Evolutionary conservation across 768 basidiomycete genomes (phyloP).

Genomic region (Dioszegia hungarica): DNA sequence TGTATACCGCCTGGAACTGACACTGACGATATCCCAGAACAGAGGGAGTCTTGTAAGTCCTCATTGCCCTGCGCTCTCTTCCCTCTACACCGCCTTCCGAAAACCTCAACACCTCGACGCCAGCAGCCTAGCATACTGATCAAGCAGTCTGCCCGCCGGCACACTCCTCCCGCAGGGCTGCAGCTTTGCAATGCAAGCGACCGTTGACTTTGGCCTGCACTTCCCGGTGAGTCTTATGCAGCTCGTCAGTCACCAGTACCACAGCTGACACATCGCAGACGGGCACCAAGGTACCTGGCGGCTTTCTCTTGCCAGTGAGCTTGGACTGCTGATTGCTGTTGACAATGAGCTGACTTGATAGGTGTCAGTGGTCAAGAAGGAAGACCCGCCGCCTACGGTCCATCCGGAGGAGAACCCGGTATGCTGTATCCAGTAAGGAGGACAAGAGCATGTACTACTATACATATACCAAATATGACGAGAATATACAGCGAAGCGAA

Average conservation of each 20-base stretch:
- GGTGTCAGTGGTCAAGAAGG: constrained; percentile 37
- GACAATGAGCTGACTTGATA: not conserved
- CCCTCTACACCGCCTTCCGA: too few relatives aligned
- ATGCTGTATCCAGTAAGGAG: constrained; percentile 24
- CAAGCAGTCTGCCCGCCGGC: constrained; percentile 33
- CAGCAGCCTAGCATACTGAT: not conserved
- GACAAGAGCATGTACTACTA: not conserved
- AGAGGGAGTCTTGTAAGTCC: constrained; percentile 41
- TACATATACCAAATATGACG: not conserved
- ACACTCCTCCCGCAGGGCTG: constrained; percentile 39
- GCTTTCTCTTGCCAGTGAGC: constrained; percentile 34
- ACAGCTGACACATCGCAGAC: constrained; percentile 16
- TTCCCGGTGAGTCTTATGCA: constrained; percentile 36
- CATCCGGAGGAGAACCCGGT: constrained; percentile 14
- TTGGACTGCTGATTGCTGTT: not conserved
- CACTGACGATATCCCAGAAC: constrained; percentile 19
- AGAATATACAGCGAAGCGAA: not conserved
- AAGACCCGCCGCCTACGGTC: constrained; percentile 3
- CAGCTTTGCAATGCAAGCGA: constrained; percentile 44
- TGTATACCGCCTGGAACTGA: too few relatives aligned
- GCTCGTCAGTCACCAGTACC: not conserved
- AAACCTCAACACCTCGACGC: too few relatives aligned
- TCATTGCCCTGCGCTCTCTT: too few relatives aligned
- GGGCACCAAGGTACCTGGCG: constrained; percentile 42
- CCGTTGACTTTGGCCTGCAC: constrained; percentile 41